Percentiles rank a stretch among this genome's conserved stretches.
Evolutionary conservation across 2,329 filamentous ascomycete genomes (phyloP).

Genomic region (Aphanoascus verrucosus): DNA sequence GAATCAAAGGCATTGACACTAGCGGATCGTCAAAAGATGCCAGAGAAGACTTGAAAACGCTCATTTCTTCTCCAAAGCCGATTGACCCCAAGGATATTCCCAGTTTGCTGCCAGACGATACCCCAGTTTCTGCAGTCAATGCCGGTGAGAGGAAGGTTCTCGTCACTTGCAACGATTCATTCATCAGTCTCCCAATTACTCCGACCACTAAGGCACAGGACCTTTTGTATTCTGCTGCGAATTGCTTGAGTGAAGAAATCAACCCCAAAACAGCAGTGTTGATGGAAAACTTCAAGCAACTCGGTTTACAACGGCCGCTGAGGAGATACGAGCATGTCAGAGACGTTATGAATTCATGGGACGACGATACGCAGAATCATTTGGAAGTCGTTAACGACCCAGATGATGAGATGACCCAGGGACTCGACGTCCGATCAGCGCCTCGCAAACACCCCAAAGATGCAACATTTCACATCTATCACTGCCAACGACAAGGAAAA

Average conservation of each 20-base stretch:
- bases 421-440: constrained; percentile 54
- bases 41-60: constrained; percentile 17
- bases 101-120: constrained; percentile 51
- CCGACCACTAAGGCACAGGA: constrained; percentile 65
- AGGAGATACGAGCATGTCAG: constrained; percentile 77
- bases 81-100: constrained; percentile 13
- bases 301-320: constrained; percentile 71
- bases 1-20: constrained; percentile 10
- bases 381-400: constrained; percentile 55
- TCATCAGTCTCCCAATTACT: constrained; percentile 60
- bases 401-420: constrained; percentile 43
- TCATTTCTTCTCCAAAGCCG: constrained; percentile 19
- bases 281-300: constrained; percentile 61
- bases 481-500: constrained; percentile 70
- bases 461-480: constrained; percentile 60
- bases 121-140: constrained; percentile 70
- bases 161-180: constrained; percentile 60
- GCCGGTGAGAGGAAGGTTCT: constrained; percentile 63
- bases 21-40: constrained; percentile 7
- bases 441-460: constrained; percentile 54
- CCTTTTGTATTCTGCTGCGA: constrained; percentile 57
- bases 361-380: constrained; percentile 64
- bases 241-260: constrained; percentile 53
- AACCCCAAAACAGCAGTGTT: constrained; percentile 58
- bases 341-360: constrained; percentile 89